phyloP scores from a whole-genome alignment of 352 stramenopile genomes.

The Pythium graminicola region DNA sequence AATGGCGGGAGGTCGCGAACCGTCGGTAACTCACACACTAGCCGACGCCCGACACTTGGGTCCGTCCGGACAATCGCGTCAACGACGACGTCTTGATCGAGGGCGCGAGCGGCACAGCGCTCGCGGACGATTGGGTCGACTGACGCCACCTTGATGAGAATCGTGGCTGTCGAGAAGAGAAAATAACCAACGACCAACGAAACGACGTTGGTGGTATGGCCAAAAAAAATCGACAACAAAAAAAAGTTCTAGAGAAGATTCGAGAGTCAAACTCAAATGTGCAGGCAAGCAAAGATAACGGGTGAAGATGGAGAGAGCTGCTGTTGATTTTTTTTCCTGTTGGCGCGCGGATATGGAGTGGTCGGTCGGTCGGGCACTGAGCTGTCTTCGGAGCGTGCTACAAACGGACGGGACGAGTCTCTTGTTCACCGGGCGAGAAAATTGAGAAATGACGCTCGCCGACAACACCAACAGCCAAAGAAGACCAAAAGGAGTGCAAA shows the following conservation, averaged over 20 bases:
- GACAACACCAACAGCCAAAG: constrained; percentile 9
- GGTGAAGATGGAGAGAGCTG: not conserved
- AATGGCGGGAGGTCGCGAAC: not conserved
- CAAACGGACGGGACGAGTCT: constrained; percentile 7
- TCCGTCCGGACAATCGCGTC: constrained; percentile 24
- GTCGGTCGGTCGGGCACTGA: constrained; percentile 10
- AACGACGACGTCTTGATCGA: constrained; percentile 41
- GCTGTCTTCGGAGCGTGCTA: not conserved
- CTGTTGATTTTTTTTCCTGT: not conserved
- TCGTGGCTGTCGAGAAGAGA: not conserved
- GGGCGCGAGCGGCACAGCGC: constrained; percentile 32
- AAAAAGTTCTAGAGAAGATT: not conserved
- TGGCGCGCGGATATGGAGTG: not conserved
- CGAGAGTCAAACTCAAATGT: not conserved
- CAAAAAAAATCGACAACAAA: constrained; percentile 1
- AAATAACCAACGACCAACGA: constrained; percentile 14
- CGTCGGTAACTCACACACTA: constrained; percentile 20
- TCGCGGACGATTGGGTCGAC: constrained; percentile 11
- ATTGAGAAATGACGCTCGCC: constrained; percentile 35
- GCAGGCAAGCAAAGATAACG: not conserved
- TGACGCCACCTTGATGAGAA: constrained; percentile 8
- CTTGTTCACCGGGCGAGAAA: constrained; percentile 32
- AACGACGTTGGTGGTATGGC: constrained; percentile 1
- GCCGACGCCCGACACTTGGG: constrained; percentile 43
- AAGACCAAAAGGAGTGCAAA: constrained; percentile 16